Percentiles rank a stretch among this genome's conserved stretches.
phyloP scores from a whole-genome alignment of 2,329 filamentous ascomycete species.

The Nigrospora osmanthi region DNA sequence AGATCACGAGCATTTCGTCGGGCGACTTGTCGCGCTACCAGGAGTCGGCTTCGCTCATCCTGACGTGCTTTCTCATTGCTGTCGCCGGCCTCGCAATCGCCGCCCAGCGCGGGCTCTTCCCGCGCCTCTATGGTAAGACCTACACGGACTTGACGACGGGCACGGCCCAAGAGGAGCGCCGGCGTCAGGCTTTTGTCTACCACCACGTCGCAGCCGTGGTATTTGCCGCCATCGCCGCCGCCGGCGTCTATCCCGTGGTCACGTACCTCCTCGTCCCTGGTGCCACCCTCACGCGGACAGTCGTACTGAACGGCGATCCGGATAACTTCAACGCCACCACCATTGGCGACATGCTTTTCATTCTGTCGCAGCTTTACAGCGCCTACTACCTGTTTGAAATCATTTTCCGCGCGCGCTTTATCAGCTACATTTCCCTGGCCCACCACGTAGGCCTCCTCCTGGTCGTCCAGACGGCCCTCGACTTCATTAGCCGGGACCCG shows the following conservation, averaged over 20 bases:
- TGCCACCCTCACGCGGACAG: neutral
- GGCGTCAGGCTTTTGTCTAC: slow-evolving; percentile 7
- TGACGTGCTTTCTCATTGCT: slow-evolving; percentile 5
- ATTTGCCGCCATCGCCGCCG: slow-evolving; percentile 4
- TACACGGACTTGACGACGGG: neutral
- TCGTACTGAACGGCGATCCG: neutral
- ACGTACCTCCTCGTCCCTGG: neutral
- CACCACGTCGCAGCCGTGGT: slow-evolving; percentile 9
- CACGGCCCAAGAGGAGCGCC: slow-evolving; percentile 2
- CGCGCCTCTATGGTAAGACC: slow-evolving; percentile 2
- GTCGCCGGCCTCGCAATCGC: slow-evolving; percentile 6
- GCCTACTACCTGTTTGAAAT: slow-evolving; percentile 11
- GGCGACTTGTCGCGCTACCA: too few species aligned
- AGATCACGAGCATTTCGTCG: too few species aligned
- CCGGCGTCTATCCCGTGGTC: slow-evolving; percentile 7
- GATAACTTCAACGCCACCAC: slow-evolving; percentile 2
- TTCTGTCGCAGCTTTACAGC: slow-evolving; percentile 7
- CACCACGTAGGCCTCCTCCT: slow-evolving; percentile 9
- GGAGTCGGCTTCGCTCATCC: slow-evolving; percentile 5
- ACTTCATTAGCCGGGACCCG: slow-evolving; percentile 4
- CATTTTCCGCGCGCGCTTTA: slow-evolving; percentile 7
- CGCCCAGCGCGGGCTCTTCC: slow-evolving; percentile 7
- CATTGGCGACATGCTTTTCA: slow-evolving; percentile 7
- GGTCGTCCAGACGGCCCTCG: slow-evolving; percentile 7
- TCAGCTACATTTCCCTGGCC: slow-evolving; percentile 8